These are phyloP conservation scores for Exophiala lecanii-corni DNA, from an alignment of 2,329 filamentous ascomycete genomes.

Conservation along the genomic window DNA sequence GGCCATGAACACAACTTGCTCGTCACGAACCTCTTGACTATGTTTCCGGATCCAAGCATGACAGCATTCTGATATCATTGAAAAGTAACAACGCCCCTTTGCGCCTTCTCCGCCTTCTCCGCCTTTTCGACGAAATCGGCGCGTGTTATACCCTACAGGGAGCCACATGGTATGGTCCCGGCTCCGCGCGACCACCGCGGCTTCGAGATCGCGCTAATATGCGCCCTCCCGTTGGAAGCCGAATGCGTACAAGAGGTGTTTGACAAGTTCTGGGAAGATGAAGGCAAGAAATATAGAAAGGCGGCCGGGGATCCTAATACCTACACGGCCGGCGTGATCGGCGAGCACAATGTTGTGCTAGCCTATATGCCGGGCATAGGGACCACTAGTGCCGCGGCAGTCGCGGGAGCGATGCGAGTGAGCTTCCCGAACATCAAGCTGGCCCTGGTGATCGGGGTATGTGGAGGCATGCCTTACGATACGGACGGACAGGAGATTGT, in stretches of 20 bases:
- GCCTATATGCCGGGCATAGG: slow-evolving; percentile 29
- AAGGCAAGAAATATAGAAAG: slow-evolving; percentile 63
- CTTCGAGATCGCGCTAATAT: slow-evolving; percentile 36
- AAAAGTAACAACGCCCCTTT: too few relatives aligned
- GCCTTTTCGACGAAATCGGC: too few relatives aligned
- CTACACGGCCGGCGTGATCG: slow-evolving; percentile 22
- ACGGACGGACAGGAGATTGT: slow-evolving; percentile 18
- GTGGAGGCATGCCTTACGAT: slow-evolving; percentile 34
- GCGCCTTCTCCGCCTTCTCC: too few relatives aligned
- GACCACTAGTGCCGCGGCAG: slow-evolving; percentile 24
- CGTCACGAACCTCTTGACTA: too few relatives aligned
- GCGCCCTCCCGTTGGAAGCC: slow-evolving; percentile 28
- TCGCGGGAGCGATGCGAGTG: slow-evolving; percentile 27
- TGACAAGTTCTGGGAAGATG: slow-evolving; percentile 99
- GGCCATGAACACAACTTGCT: too few relatives aligned
- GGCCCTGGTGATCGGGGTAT: slow-evolving; percentile 37
- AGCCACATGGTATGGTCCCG: too few relatives aligned
- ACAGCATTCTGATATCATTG: too few relatives aligned
- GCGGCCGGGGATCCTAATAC: slow-evolving; percentile 2
- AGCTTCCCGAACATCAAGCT: slow-evolving; percentile 35
- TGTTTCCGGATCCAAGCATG: too few relatives aligned
- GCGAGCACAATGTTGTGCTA: slow-evolving; percentile 22
- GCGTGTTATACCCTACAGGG: too few relatives aligned
- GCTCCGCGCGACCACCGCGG: slow-evolving; percentile 8
- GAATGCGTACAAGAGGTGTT: slow-evolving; percentile 66